Conservation (phyloP, 1,284 basidiomycete species). For the Apiotrichum gracile region DNA sequence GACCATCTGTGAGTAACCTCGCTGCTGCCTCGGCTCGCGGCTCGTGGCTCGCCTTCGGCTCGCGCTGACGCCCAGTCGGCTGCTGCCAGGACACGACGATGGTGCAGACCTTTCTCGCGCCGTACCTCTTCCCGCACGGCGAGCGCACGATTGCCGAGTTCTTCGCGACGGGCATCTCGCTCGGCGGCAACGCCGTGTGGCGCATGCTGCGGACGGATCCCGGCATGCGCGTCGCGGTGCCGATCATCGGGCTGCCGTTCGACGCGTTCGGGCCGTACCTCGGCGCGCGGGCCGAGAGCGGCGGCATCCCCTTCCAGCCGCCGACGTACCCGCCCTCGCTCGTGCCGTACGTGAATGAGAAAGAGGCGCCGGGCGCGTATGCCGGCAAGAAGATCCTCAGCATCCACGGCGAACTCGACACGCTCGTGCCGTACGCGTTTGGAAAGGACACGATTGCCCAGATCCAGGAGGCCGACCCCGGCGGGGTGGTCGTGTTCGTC, state of each 20-base stretch:
- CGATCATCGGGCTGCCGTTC: conserved; percentile 67
- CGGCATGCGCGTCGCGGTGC: conserved; percentile 67
- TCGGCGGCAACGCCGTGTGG: conserved; percentile 44
- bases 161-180: conserved; percentile 53
- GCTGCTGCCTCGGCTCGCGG: too few relatives aligned
- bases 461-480: neutral
- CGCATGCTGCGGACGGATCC: conserved; percentile 38
- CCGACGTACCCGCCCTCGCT: conserved; percentile 51
- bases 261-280: conserved; percentile 56
- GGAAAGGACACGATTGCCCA: neutral
- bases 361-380: conserved; percentile 52
- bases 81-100: conserved; percentile 70
- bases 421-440: conserved; percentile 28
- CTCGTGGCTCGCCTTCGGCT: too few relatives aligned
- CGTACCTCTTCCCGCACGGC: conserved; percentile 66
- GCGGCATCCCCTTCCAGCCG: conserved; percentile 50
- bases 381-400: conserved; percentile 64
- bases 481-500: conserved; percentile 1
- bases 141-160: conserved; percentile 62
- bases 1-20: conserved; percentile 51
- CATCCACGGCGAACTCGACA: conserved; percentile 53
- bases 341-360: conserved; percentile 52
- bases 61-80: conserved; percentile 49
- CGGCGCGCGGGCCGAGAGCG: conserved; percentile 11
- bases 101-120: conserved; percentile 71